Evolutionary conservation across 192 early-diverging fungal species (phyloP).

Genomic region (Diversispora epigaea): DNA sequence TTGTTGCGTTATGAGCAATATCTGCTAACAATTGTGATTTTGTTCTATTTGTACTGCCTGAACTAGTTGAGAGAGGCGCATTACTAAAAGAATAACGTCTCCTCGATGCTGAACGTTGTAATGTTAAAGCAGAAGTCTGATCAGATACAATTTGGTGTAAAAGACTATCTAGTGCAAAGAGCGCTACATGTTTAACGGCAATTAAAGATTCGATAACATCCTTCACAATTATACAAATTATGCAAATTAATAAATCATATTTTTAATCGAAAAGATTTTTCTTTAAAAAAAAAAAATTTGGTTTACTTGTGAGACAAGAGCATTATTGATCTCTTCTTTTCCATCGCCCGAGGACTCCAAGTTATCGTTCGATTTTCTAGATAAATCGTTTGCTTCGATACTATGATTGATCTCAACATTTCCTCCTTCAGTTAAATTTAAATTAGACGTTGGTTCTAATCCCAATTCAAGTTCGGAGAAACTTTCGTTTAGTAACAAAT

Average conservation of each 20-base stretch:
- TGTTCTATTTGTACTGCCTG: too few relatives aligned
- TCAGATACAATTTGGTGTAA: conserved; percentile 49
- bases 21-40: conserved; percentile 28
- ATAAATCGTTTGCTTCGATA: neutral
- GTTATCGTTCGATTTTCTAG: neutral
- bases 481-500: conserved; percentile 28
- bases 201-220: conserved; percentile 50
- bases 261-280: neutral
- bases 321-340: conserved; percentile 26
- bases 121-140: neutral
- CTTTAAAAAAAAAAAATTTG: neutral
- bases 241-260: neutral
- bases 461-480: conserved; percentile 9
- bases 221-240: conserved; percentile 16
- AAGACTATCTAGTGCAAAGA: conserved; percentile 50
- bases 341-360: neutral
- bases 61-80: neutral
- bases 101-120: conserved; percentile 29
- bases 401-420: neutral
- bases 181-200: conserved; percentile 51
- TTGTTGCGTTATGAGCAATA: conserved; percentile 32
- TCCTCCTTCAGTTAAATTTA: neutral
- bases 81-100: neutral
- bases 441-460: neutral
- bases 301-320: conserved; percentile 26